Base-by-base conservation (phyloP, 176 grass and related monocot species). In the Puya raimondii region DNA sequence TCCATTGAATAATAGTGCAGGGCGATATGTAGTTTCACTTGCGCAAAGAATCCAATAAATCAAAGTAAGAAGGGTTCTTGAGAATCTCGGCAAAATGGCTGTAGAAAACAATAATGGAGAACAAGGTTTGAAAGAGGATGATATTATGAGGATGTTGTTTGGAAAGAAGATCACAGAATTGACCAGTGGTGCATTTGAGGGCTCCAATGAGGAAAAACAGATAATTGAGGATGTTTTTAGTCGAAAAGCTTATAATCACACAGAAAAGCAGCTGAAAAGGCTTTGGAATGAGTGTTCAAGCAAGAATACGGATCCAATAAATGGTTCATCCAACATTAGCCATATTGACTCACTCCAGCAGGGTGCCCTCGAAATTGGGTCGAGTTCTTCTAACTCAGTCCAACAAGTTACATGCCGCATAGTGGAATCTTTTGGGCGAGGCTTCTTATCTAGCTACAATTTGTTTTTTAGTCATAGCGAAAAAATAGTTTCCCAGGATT, bases 101-200 rank as follows among this genome's bases (percentile, higher is more conserved):
- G 81, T 53, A 74, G 74, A 64, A 53, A 81, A 82, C 52, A 21
- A 73, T 47, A 70, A 71, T 66, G 63, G 63, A 23, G 76, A 79
- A 76, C 80, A 79, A 77, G 83, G 80, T n/a, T 79, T 87, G 71
- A 96, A 80, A 51, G 84, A 85, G 82, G 87, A 96, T 63, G 84
- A 89, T 57, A 79, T 87, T 18, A 77, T 76, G 57, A 58, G 57
- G 63, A 85, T 89, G 83, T 56, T 89, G 66, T 96, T 91, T 52
- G 82, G 79, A 64, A 73, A 89, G 73, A 70, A 85, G 29, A 70
- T 84, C 64, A 3, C 47, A 11, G 77, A 49, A 16, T 70, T 91
- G 64, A 63, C 67, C 26, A 70, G 76, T 63, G 83, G 83, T 59
- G 21, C 6, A 21, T 83, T 87, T 64, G 81, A 96, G 56, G 68